Conservation (phyloP, 2,329 filamentous ascomycete species). For the Huntiella decipiens region DNA sequence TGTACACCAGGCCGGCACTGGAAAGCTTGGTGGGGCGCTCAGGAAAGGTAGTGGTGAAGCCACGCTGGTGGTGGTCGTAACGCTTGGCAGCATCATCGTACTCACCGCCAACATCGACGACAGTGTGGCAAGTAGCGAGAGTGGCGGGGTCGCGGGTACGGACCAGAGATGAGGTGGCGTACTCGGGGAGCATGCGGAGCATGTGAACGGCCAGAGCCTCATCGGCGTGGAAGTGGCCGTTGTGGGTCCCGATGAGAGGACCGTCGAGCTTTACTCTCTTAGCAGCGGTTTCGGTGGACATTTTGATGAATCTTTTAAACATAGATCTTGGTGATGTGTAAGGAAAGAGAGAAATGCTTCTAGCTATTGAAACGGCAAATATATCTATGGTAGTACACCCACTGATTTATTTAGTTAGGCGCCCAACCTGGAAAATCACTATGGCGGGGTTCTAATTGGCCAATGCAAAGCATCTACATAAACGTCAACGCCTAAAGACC, state of each 20-base stretch:
- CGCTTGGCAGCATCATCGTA: constrained; percentile 62
- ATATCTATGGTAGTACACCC: no score
- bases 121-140: constrained; percentile 72
- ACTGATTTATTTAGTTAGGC: no score
- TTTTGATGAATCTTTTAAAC: constrained; percentile 26
- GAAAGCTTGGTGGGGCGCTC: constrained; percentile 72
- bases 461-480: neutral
- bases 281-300: constrained; percentile 45
- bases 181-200: constrained; percentile 72
- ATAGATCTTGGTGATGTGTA: constrained; percentile 8
- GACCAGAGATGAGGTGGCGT: constrained; percentile 53
- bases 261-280: constrained; percentile 63
- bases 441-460: no score
- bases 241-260: constrained; percentile 73
- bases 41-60: constrained; percentile 73
- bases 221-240: constrained; percentile 96
- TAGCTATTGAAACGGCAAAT: neutral
- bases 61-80: constrained; percentile 95
- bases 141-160: constrained; percentile 71
- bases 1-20: constrained; percentile 81
- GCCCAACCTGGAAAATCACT: no score
- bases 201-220: constrained; percentile 94
- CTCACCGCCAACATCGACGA: constrained; percentile 93
- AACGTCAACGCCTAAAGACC: no score
- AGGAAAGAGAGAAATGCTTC: neutral